Evolutionary conservation across 129 eudicot genomes (phyloP).

Genomic region (Smallanthus sonchifolius): DNA sequence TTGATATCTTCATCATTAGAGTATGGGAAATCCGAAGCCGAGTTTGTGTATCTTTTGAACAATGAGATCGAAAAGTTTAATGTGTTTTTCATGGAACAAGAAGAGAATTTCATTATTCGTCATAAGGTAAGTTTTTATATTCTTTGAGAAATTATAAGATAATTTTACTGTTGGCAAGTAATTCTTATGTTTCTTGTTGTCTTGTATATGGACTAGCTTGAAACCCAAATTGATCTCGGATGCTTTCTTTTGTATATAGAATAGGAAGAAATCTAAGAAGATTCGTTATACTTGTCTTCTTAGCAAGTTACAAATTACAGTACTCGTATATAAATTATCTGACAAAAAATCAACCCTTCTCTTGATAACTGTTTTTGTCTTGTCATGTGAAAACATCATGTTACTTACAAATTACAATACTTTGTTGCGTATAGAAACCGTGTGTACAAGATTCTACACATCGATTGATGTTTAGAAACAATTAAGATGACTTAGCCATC

Average conservation of each 20-base stretch:
- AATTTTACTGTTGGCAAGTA: background rate
- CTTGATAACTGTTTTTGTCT: background rate
- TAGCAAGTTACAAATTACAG: background rate
- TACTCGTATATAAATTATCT: background rate
- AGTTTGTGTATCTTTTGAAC: conserved; percentile 69
- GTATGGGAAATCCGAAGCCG: conserved; percentile 49
- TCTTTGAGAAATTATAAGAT: background rate
- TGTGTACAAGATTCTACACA: background rate
- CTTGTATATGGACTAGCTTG: background rate
- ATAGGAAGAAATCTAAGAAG: background rate
- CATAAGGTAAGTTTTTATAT: conserved; percentile 53
- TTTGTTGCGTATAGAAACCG: background rate
- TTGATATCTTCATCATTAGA: conserved; percentile 52
- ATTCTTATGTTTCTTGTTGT: background rate
- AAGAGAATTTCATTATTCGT: conserved; percentile 81
- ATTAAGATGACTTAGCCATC: background rate
- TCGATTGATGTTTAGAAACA: background rate
- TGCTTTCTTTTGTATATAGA: background rate
- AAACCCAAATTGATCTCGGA: background rate
- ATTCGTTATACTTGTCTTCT: background rate
- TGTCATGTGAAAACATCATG: background rate
- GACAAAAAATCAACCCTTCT: background rate
- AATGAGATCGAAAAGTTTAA: conserved; percentile 85
- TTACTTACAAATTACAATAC: background rate
- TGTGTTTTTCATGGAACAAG: conserved; percentile 78